Evolutionary conservation across 495 filamentous ascomycete species (phyloP).

Genomic region (Trichoderma orchidacearum): DNA sequence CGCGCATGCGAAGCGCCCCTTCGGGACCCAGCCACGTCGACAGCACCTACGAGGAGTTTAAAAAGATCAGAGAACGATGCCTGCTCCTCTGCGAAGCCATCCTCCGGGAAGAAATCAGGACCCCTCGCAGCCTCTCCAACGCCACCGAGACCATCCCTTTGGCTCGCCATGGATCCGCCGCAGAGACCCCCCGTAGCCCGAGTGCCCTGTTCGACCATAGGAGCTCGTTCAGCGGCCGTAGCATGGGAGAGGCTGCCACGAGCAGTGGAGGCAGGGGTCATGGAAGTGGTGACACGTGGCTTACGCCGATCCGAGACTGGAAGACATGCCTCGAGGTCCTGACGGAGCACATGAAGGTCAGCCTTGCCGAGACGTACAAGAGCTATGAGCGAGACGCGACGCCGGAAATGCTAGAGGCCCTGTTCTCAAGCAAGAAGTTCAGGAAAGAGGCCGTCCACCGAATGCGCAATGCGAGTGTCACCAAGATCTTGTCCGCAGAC

Average conservation of each 20-base stretch:
- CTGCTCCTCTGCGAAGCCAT: slow-evolving; percentile 12
- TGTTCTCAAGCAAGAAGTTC: slow-evolving; percentile 12
- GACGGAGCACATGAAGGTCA: slow-evolving; percentile 10
- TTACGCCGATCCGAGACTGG: slow-evolving; percentile 17
- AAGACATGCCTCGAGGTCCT: slow-evolving; percentile 15
- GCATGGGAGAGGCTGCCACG: not conserved
- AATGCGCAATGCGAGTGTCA: slow-evolving; percentile 19
- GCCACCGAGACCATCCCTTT: not conserved
- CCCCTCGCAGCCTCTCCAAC: not conserved
- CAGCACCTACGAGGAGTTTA: slow-evolving; percentile 15
- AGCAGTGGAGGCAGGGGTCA: not conserved
- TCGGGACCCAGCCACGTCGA: slow-evolving; percentile 14
- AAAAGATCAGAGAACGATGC: slow-evolving; percentile 12
- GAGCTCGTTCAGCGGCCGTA: slow-evolving; percentile 1
- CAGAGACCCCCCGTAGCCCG: not conserved
- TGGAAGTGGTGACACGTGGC: slow-evolving; percentile 3
- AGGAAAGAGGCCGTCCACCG: slow-evolving; percentile 12
- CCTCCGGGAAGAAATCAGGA: slow-evolving; percentile 4
- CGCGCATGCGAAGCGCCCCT: slow-evolving; percentile 11
- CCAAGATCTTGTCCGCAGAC: slow-evolving; percentile 16
- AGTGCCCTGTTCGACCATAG: not conserved
- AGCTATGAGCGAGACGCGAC: slow-evolving; percentile 16
- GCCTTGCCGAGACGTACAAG: slow-evolving; percentile 15
- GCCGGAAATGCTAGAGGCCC: slow-evolving; percentile 9
- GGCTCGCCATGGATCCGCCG: not conserved